phyloP scores from a whole-genome alignment of 805 yeast species.

The Kuraishia ogatae region DNA sequence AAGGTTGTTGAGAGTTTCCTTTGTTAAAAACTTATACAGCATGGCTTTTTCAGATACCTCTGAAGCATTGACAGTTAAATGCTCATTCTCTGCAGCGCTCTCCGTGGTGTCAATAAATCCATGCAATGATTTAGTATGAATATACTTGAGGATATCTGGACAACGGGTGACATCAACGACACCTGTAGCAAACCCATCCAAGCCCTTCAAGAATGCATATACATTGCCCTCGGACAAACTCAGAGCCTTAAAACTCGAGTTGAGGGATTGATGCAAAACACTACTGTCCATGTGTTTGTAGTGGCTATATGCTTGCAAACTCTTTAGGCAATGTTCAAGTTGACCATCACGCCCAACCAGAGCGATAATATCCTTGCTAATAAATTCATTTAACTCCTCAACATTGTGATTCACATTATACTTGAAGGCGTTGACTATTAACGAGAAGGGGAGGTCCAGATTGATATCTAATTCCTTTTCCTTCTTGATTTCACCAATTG shows the following conservation, averaged over 20 bases:
- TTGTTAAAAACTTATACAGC: constrained; percentile 23
- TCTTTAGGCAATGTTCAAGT: constrained; percentile 21
- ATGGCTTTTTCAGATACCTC: constrained; percentile 1
- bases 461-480: background rate
- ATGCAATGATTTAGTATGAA: constrained; percentile 3
- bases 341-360: constrained; percentile 11
- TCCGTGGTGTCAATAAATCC: background rate
- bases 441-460: background rate
- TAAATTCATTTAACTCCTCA: background rate
- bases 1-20: constrained; percentile 24
- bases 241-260: constrained; percentile 5
- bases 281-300: constrained; percentile 13
- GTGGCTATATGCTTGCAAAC: constrained; percentile 24
- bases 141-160: constrained; percentile 7
- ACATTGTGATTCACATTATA: background rate
- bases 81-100: background rate
- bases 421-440: background rate
- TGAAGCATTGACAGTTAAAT: background rate
- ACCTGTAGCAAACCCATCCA: background rate
- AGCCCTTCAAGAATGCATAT: background rate
- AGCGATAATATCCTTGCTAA: background rate
- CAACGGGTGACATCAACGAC: background rate
- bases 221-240: background rate
- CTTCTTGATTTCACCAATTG: background rate
- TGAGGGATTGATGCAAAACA: constrained; percentile 20